These are phyloP conservation scores for Termitomyces sp. DNA, from an alignment of 768 basidiomycete species.

Conservation along the genomic window DNA sequence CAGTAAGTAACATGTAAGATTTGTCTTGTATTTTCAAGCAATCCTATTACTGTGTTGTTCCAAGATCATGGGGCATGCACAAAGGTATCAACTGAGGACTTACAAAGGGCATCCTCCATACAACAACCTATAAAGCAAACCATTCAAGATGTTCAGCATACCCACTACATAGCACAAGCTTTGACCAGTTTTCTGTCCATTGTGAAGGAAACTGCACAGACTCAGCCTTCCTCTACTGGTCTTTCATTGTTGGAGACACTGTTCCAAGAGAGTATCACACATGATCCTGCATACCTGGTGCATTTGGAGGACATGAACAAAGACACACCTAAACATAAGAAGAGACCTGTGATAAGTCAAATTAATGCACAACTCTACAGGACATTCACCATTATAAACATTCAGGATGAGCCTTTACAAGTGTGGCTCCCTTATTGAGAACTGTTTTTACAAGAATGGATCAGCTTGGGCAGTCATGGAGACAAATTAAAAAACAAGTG, in stretches of 20 bases:
- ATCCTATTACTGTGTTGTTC: no score
- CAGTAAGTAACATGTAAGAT: no score
- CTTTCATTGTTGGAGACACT: background rate
- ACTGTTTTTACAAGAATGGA: constrained; percentile 5
- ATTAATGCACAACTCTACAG: background rate
- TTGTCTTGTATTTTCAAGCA: no score
- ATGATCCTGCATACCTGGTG: background rate
- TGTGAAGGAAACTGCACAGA: background rate
- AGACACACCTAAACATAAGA: background rate
- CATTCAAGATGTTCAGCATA: background rate
- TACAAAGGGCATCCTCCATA: no score
- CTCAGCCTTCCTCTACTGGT: background rate
- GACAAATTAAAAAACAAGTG: background rate
- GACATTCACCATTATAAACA: background rate
- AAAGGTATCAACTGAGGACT: background rate
- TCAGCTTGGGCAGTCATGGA: constrained; percentile 1
- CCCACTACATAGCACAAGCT: background rate
- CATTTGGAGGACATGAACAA: background rate
- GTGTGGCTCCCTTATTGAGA: constrained; percentile 3
- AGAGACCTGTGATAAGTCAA: background rate
- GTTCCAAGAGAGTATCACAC: background rate
- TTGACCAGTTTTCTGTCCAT: background rate
- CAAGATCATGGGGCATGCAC: background rate
- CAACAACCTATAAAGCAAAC: background rate
- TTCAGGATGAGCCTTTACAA: constrained; percentile 3